Conservation (phyloP, 108 stramenopile genomes). For the Nitzschia inconspicua region DNA sequence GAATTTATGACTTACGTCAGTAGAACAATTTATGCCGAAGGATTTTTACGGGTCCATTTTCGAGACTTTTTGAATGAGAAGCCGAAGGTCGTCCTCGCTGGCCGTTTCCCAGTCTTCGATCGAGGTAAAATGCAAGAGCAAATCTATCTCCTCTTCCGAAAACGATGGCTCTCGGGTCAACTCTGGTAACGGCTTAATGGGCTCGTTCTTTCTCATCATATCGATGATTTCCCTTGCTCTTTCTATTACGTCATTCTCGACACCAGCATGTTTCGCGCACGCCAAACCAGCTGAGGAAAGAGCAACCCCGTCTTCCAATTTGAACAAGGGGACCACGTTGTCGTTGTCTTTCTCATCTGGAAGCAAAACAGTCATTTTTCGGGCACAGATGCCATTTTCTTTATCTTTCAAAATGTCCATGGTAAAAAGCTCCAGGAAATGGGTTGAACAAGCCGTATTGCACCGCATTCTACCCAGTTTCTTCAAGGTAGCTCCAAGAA, state of each 20-base stretch:
- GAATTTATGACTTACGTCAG: not conserved
- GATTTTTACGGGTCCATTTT: not conserved
- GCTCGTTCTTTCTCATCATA: constrained; percentile 50
- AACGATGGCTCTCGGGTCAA: constrained; percentile 23
- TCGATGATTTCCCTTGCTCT: constrained; percentile 68
- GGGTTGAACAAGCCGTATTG: constrained; percentile 88
- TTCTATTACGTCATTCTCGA: constrained; percentile 47
- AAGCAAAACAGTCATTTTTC: constrained; percentile 85
- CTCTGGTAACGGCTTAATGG: constrained; percentile 55
- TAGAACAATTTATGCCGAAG: not conserved
- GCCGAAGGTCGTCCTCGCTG: constrained; percentile 43
- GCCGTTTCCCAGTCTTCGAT: constrained; percentile 46
- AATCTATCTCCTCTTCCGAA: constrained; percentile 32
- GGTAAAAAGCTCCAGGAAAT: constrained; percentile 94
- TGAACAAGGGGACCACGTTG: constrained; percentile 81
- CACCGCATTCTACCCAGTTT: constrained; percentile 54
- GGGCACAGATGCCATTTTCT: constrained; percentile 69
- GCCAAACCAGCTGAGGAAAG: constrained; percentile 87
- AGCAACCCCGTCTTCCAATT: constrained; percentile 84
- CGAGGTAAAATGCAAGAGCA: constrained; percentile 48
- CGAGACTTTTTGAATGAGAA: constrained; percentile 14
- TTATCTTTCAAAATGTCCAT: constrained; percentile 69
- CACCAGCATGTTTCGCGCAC: constrained; percentile 89
- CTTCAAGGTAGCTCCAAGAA: constrained; percentile 80
- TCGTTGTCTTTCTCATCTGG: constrained; percentile 66